Percentiles rank a stretch among this genome's conserved stretches.
These are phyloP conservation scores for Aspergillus flavus DNA, from an alignment of 2,329 filamentous ascomycete species.

Conservation along the genomic window DNA sequence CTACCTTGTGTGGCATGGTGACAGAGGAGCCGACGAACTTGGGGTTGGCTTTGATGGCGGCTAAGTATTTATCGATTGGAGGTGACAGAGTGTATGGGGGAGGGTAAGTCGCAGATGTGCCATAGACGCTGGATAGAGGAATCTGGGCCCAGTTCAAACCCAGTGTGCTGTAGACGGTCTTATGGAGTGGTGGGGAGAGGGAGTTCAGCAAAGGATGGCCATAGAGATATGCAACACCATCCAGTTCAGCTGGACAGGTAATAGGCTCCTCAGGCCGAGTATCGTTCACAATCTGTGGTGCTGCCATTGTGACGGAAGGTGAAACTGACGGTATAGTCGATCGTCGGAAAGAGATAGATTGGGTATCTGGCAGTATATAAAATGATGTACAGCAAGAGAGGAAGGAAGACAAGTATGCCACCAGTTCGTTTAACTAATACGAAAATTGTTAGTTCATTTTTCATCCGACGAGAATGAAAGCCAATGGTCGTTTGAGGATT, in stretches of 20 bases:
- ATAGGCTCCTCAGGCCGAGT: constrained; percentile 34
- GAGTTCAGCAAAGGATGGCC: constrained; percentile 60
- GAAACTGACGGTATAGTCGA: neutral
- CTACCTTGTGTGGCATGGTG: constrained; percentile 83
- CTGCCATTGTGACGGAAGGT: constrained; percentile 25
- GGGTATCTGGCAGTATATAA: neutral
- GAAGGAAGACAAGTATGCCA: neutral
- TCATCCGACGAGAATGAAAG: neutral
- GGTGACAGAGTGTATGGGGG: constrained; percentile 40
- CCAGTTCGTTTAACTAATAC: neutral
- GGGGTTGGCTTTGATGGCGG: constrained; percentile 38
- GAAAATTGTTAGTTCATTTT: neutral
- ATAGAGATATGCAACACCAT: constrained; percentile 59
- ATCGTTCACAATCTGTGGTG: constrained; percentile 17
- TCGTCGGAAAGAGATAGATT: neutral
- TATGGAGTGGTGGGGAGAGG: constrained; percentile 57
- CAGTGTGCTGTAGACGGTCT: constrained; percentile 56
- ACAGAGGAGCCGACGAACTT: constrained; percentile 65
- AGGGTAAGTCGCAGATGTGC: constrained; percentile 33
- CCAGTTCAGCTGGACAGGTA: constrained; percentile 37
- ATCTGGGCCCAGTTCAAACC: constrained; percentile 57
- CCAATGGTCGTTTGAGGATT: neutral
- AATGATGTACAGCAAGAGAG: neutral
- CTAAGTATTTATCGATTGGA: constrained; percentile 38
- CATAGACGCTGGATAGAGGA: constrained; percentile 43